A percentile compares a stretch with the other conserved stretches of the same genome.
These are phyloP conservation scores for Ascochyta pisi DNA, from an alignment of 2,329 filamentous ascomycete species.

Conservation along the genomic window DNA sequence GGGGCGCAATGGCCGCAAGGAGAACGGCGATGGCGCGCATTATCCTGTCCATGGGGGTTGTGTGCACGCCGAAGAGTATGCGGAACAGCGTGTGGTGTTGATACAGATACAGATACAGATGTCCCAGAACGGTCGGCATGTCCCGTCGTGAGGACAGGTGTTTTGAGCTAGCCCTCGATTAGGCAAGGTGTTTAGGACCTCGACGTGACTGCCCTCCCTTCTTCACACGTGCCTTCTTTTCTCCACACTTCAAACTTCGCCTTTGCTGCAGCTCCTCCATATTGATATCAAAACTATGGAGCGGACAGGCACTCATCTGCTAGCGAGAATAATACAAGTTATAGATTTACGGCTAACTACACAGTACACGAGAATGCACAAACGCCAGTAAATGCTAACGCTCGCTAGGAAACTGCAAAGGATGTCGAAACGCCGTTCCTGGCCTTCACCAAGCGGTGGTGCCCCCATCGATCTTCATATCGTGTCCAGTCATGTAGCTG, in stretches of 20 bases:
- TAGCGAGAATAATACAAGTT: too few species aligned
- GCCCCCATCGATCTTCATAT: conserved; percentile 46
- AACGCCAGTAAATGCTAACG: background rate
- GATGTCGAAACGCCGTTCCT: background rate
- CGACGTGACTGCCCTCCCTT: background rate
- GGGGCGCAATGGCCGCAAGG: conserved; percentile 51
- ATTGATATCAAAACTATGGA: too few species aligned
- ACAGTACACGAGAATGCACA: too few species aligned
- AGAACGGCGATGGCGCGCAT: conserved; percentile 40
- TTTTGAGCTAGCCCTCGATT: conserved; percentile 32
- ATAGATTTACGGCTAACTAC: too few species aligned
- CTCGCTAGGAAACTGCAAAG: background rate
- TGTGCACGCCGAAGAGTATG: conserved; percentile 24
- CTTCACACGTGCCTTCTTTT: background rate
- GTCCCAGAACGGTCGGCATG: conserved; percentile 3
- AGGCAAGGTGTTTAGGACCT: conserved; percentile 15
- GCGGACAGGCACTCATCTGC: too few species aligned
- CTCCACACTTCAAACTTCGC: background rate
- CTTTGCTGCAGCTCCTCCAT: background rate
- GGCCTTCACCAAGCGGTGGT: conserved; percentile 41
- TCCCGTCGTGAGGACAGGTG: conserved; percentile 42
- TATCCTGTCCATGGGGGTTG: conserved; percentile 45
- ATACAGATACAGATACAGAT: conserved; percentile 2
- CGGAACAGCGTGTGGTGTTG: conserved; percentile 26
- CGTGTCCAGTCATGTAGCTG: conserved; percentile 47